Conservation (phyloP, 495 filamentous ascomycete species). For the Xylaria curta region DNA sequence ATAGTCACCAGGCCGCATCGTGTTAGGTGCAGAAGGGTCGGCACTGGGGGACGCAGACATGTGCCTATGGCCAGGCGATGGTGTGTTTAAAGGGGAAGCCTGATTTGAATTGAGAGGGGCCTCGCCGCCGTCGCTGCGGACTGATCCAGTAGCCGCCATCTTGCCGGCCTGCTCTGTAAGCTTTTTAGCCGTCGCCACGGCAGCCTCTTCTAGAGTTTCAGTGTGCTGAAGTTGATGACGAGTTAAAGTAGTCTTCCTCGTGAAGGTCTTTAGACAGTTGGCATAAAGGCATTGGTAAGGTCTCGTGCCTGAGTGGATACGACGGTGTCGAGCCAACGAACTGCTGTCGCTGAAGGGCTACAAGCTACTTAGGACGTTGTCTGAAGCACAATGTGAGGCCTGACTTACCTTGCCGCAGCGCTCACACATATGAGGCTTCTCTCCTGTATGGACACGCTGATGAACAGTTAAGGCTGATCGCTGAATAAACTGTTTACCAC, state of each 20-base stretch:
- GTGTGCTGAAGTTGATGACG: conserved; percentile 96
- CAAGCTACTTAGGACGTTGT: conserved; percentile 23
- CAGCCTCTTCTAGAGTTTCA: conserved; percentile 93
- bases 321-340: conserved; percentile 88
- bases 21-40: conserved; percentile 74
- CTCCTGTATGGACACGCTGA: conserved; percentile 92
- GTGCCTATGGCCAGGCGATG: conserved; percentile 79
- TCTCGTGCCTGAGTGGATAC: conserved; percentile 94
- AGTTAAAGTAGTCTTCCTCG: conserved; percentile 90
- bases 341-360: conserved; percentile 99
- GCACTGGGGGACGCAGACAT: conserved; percentile 79
- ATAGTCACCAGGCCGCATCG: conserved; percentile 75
- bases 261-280: conserved; percentile 99
- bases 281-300: conserved; percentile 98
- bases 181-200: conserved; percentile 74
- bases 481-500: conserved; percentile 96
- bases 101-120: conserved; percentile 72
- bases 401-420: conserved; percentile 86
- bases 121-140: conserved; percentile 72
- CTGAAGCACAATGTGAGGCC: conserved; percentile 33
- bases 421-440: conserved; percentile 98
- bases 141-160: conserved; percentile 52
- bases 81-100: conserved; percentile 82
- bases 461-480: conserved; percentile 97
- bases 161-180: conserved; percentile 61